phyloP scores from a whole-genome alignment of 1,284 basidiomycete species.

The Waitea zeae region DNA sequence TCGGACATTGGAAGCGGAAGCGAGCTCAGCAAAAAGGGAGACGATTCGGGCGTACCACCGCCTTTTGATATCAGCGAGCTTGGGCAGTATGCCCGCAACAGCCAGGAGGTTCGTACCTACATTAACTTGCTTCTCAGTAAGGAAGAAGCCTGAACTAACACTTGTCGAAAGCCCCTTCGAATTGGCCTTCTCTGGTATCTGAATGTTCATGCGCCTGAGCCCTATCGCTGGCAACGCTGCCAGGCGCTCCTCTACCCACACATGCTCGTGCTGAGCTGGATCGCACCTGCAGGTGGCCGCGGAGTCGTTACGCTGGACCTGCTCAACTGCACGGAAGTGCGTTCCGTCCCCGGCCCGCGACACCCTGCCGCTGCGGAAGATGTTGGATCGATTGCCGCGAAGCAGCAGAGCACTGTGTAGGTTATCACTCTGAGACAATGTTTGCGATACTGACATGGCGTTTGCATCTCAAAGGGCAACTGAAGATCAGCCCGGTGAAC shows the following conservation, averaged over 20 bases:
- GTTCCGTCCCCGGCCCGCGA: constrained; percentile 58
- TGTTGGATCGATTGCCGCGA: constrained; percentile 68
- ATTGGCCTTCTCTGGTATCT: constrained; percentile 79
- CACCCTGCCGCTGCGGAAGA: constrained; percentile 68
- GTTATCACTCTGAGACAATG: constrained; percentile 21
- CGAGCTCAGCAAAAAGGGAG: constrained; percentile 11
- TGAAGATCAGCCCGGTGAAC: constrained; percentile 21
- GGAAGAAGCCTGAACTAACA: no score
- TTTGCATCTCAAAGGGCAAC: neutral
- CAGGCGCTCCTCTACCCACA: constrained; percentile 71
- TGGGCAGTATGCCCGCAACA: constrained; percentile 21
- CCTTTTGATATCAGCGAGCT: constrained; percentile 28
- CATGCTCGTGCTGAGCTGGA: constrained; percentile 69
- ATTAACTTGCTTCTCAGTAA: no score
- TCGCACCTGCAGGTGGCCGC: constrained; percentile 57
- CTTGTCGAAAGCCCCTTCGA: constrained; percentile 45
- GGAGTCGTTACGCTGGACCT: constrained; percentile 73
- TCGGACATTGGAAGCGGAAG: constrained; percentile 5
- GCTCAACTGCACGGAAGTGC: constrained; percentile 68
- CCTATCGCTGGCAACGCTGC: constrained; percentile 72
- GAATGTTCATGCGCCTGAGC: constrained; percentile 66
- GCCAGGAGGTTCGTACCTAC: constrained; percentile 25
- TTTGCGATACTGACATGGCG: neutral
- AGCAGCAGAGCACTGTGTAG: constrained; percentile 30
- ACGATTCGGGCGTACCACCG: constrained; percentile 20